phyloP scores from a whole-genome alignment of 768 basidiomycete species.

The Boletus sp. region DNA sequence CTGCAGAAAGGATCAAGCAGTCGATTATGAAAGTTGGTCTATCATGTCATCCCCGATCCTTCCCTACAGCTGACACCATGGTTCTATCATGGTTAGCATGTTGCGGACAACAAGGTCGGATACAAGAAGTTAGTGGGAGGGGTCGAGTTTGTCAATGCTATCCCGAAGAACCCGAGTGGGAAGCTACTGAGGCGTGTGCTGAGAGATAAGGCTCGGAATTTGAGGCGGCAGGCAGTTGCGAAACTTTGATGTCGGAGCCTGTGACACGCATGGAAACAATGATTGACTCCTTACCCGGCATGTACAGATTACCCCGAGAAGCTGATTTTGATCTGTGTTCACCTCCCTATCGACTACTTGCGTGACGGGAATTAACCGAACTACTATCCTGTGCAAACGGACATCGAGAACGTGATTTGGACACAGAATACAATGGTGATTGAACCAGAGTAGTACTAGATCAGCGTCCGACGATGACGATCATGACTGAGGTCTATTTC shows the following conservation, averaged over 20 bases:
- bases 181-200: constrained; percentile 59
- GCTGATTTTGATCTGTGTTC: no score
- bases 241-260: constrained; percentile 27
- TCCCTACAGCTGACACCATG: not conserved
- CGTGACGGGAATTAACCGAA: no score
- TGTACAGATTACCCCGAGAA: no score
- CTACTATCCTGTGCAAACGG: no score
- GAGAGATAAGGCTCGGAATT: constrained; percentile 45
- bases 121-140: constrained; percentile 66
- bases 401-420: no score
- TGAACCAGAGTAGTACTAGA: no score
- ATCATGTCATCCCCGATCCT: not conserved
- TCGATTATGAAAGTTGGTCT: constrained; percentile 53
- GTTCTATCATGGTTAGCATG: constrained; percentile 50
- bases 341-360: no score
- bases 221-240: constrained; percentile 10
- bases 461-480: no score
- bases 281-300: no score
- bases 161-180: constrained; percentile 74
- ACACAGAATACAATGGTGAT: no score
- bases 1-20: constrained; percentile 36
- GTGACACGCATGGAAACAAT: no score
- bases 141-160: constrained; percentile 56
- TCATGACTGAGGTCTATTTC: no score
- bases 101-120: constrained; percentile 53